A percentile compares a stretch with the other conserved stretches of the same genome.
phyloP scores from a whole-genome alignment of 1,139 yeast species.

The Spencermartinsiella ligniputridi region DNA sequence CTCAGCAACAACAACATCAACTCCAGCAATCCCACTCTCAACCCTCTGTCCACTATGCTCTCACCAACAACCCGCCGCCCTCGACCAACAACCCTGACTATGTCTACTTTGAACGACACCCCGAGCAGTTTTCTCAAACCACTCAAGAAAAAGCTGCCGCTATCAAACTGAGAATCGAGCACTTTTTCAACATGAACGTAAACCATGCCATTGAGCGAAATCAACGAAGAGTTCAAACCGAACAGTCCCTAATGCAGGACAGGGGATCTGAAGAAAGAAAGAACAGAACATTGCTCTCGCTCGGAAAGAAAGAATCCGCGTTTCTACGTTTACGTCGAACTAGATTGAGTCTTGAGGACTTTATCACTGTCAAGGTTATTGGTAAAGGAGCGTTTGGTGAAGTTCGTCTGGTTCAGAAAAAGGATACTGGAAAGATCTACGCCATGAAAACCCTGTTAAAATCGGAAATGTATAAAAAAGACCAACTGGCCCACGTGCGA shows the following conservation, averaged over 20 bases:
- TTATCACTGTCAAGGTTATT: constrained; percentile 64
- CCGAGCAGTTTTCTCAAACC: constrained; percentile 57
- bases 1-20: constrained; percentile 5
- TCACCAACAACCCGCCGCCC: constrained; percentile 2
- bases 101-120: constrained; percentile 81
- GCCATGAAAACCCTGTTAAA: constrained; percentile 73
- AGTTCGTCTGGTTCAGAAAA: constrained; percentile 65
- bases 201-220: constrained; percentile 68
- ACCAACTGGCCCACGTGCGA: constrained; percentile 70
- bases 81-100: constrained; percentile 34
- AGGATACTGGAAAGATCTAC: constrained; percentile 68
- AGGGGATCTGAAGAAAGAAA: constrained; percentile 64
- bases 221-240: constrained; percentile 61
- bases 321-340: constrained; percentile 64
- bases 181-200: constrained; percentile 65
- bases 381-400: constrained; percentile 81
- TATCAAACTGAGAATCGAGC: constrained; percentile 58
- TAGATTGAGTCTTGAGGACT: constrained; percentile 58
- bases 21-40: constrained; percentile 15
- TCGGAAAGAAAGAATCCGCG: constrained; percentile 65
- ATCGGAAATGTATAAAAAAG: constrained; percentile 69
- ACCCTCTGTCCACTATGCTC: constrained; percentile 9
- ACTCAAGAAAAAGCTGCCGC: constrained; percentile 63
- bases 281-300: constrained; percentile 57
- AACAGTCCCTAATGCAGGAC: constrained; percentile 52